Percentiles rank a stretch among this genome's conserved stretches.
These are phyloP conservation scores for Hydrangea macrophylla DNA, from an alignment of 148 eudicot species.

Conservation along the genomic window DNA sequence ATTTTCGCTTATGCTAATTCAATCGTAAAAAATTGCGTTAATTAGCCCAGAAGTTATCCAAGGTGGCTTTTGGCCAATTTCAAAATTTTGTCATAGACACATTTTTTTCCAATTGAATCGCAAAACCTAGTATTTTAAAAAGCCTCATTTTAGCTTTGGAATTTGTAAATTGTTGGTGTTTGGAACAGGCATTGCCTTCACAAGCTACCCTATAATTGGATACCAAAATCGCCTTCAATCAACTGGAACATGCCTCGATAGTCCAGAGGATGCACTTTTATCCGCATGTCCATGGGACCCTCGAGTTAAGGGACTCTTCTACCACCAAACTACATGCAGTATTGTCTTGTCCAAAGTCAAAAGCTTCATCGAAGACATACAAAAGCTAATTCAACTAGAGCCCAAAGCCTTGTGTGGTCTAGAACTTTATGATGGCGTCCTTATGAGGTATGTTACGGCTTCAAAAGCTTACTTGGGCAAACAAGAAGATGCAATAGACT, in stretches of 20 bases:
- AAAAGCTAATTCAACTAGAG: slow-evolving; percentile 41
- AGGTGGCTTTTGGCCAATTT: no score
- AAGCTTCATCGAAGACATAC: slow-evolving; percentile 60
- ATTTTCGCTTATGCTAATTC: no score
- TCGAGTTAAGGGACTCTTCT: slow-evolving; percentile 50
- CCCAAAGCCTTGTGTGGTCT: slow-evolving; percentile 59
- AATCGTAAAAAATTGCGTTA: no score
- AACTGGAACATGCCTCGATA: slow-evolving; percentile 61
- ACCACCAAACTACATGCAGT: slow-evolving; percentile 51
- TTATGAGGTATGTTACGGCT: slow-evolving; percentile 83
- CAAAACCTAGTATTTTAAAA: no score
- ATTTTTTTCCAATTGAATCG: no score
- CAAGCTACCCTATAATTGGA: slow-evolving; percentile 71
- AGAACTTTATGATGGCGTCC: slow-evolving; percentile 63
- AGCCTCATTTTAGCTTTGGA: no score
- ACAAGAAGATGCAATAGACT: slow-evolving; percentile 65
- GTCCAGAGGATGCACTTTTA: slow-evolving; percentile 21
- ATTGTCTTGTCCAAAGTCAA: slow-evolving; percentile 46
- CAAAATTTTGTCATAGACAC: no score
- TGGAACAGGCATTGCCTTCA: slow-evolving; percentile 42
- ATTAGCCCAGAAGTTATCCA: no score
- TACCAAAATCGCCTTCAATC: slow-evolving; percentile 67
- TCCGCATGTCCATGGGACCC: slow-evolving; percentile 78
- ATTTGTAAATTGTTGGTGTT: no score
- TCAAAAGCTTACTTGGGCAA: slow-evolving; percentile 91